Evolutionary conservation across 2,329 filamentous ascomycete genomes (phyloP).

Genomic region (Cercospora sesami): DNA sequence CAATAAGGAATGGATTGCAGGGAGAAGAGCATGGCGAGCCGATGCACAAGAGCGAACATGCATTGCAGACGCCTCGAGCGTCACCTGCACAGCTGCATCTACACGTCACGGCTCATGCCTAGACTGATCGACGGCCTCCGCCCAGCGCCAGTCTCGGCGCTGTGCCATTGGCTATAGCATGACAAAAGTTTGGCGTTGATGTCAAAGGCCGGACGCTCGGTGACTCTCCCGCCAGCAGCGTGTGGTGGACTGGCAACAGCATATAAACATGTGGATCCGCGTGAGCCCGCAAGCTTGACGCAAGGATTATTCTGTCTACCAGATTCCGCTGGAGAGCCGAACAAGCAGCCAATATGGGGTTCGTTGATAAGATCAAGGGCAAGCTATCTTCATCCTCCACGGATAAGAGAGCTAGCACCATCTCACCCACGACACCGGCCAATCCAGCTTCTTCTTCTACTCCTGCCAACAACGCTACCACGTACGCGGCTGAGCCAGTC

Average conservation of each 20-base stretch:
- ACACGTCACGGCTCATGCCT: not conserved
- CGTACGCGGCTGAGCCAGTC: not conserved
- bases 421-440: not conserved
- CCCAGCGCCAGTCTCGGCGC: not conserved
- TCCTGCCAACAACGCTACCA: not conserved
- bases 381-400: constrained; percentile 4
- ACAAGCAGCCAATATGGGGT: constrained; percentile 3
- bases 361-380: constrained; percentile 16
- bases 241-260: not conserved
- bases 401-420: constrained; percentile 5
- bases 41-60: not conserved
- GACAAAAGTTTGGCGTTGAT: constrained; percentile 13
- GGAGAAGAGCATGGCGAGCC: not conserved
- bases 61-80: not conserved
- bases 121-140: not conserved
- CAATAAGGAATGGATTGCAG: not conserved
- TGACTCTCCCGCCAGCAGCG: not conserved
- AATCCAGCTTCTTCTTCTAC: constrained; percentile 4
- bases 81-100: not conserved
- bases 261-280: constrained; percentile 10
- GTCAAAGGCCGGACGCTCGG: constrained; percentile 7
- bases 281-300: not conserved
- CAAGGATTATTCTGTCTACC: not conserved
- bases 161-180: constrained; percentile 9
- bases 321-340: not conserved